These are phyloP conservation scores for Apiospora sp. DNA, from an alignment of 2,329 filamentous ascomycete species.

Conservation along the genomic window DNA sequence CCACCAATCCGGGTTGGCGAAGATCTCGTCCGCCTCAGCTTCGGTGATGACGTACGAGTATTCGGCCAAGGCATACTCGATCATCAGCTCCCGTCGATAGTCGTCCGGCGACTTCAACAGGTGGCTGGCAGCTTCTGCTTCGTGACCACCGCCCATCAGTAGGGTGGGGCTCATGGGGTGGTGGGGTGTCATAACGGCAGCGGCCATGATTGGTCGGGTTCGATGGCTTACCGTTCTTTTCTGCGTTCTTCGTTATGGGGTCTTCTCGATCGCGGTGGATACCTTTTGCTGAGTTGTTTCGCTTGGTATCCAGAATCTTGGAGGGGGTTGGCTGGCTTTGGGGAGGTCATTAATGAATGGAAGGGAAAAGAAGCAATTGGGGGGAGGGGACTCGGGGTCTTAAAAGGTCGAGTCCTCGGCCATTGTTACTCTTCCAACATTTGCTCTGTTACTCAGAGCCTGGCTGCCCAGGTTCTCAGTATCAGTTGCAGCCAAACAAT, in stretches of 20 bases:
- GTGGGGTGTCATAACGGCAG: background rate
- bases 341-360: background rate
- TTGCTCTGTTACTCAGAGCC: background rate
- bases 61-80: slow-evolving; percentile 27
- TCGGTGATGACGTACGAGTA: slow-evolving; percentile 30
- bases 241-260: background rate
- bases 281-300: slow-evolving; percentile 5
- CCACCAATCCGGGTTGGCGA: slow-evolving; percentile 24
- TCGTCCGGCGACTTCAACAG: slow-evolving; percentile 13
- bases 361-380: background rate
- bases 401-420: background rate
- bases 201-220: background rate
- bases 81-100: slow-evolving; percentile 26
- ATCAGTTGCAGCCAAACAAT: background rate
- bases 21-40: slow-evolving; percentile 27
- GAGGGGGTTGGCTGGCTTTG: background rate
- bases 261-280: slow-evolving; percentile 7
- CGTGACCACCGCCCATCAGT: background rate
- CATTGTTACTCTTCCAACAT: background rate
- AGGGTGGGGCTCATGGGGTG: background rate
- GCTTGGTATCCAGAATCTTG: background rate
- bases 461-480: background rate
- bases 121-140: background rate
- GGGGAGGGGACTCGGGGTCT: background rate
- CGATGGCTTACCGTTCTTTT: background rate